Base-by-base conservation (phyloP, 495 filamentous ascomycete species). In the Talaromyces nanjingensis region DNA sequence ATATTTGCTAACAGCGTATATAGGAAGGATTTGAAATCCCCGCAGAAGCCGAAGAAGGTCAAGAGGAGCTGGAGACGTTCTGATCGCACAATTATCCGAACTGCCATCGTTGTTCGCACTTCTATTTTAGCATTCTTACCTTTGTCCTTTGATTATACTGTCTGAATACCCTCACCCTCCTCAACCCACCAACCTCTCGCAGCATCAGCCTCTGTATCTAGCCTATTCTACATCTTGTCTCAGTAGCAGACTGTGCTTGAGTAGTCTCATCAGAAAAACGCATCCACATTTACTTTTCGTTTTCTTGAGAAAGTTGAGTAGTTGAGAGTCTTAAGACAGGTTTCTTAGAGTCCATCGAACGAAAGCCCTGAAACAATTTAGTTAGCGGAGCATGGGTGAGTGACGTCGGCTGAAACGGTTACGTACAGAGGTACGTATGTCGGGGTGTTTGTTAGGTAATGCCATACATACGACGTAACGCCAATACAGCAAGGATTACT, bases 11-110 rank as follows among this genome's bases (percentile, higher is more conserved):
- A 64, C 54, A 59, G 57, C 6, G 3, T 9, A 6, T 12, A 52
- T 63, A 83, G 81, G 81, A 83, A 65, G 80, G 80, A 67, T 83
- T 83, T 64, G 81, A 83, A 72, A 83, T 83, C 63, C 77, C 77
- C 0, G 73, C 71, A 27, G 69, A 78, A 54, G 66, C 64, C 22
- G 72, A 72, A 45, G 73, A 72, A 7, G 78, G 73, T 74, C 67
- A 63, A 72, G 56, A 60, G 69, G 61, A 58, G 76, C 72, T 81
- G 65, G 81, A 83, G 72, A 83, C 81, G 18, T 83, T 83, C 64
- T 83, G 70, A 73, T 64, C 55, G 39, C 45, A 55, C n/a, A 7
- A 22, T 20, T 49, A 9, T 8, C 18, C 45, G 18, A 9, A 20
- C 37, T 16, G 12, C 37, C 37, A 42, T 42, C 14, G 37, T 42